Evolutionary conservation across 2,329 filamentous ascomycete genomes (phyloP).

Genomic region (Calonectria ilicicola): DNA sequence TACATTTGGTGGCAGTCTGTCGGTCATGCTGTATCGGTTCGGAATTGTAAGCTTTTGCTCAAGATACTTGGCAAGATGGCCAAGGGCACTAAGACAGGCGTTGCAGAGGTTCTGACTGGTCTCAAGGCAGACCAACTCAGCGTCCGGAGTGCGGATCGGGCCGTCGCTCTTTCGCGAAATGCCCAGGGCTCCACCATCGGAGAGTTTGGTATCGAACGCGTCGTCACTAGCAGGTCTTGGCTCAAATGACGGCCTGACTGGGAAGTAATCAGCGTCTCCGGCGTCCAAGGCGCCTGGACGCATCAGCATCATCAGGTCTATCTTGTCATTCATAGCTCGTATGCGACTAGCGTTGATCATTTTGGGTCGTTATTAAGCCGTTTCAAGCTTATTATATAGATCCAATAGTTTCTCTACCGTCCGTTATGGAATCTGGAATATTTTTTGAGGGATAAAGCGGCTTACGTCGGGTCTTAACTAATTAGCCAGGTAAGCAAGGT

Average conservation of each 20-base stretch:
- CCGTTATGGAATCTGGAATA: too few species aligned
- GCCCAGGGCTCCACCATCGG: background rate
- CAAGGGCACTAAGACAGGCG: background rate
- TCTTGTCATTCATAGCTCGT: background rate
- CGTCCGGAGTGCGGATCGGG: background rate
- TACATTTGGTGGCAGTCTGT: background rate
- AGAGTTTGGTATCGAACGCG: background rate
- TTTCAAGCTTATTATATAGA: too few species aligned
- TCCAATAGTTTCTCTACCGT: background rate
- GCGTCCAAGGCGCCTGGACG: background rate
- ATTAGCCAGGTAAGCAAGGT: too few species aligned
- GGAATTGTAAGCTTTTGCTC: background rate
- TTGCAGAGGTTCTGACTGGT: background rate
- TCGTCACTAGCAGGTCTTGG: background rate
- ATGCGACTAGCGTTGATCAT: background rate
- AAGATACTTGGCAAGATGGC: background rate
- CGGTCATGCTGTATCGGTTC: background rate
- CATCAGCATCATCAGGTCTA: constrained; percentile 1
- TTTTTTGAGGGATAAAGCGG: too few species aligned
- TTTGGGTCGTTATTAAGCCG: background rate
- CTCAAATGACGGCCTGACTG: background rate
- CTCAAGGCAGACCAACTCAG: background rate
- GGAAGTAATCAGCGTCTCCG: background rate
- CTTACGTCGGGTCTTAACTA: too few species aligned
- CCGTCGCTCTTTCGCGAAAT: background rate